These are phyloP conservation scores for Daedaleopsis sinensis DNA, from an alignment of 768 basidiomycete species.

Conservation along the genomic window DNA sequence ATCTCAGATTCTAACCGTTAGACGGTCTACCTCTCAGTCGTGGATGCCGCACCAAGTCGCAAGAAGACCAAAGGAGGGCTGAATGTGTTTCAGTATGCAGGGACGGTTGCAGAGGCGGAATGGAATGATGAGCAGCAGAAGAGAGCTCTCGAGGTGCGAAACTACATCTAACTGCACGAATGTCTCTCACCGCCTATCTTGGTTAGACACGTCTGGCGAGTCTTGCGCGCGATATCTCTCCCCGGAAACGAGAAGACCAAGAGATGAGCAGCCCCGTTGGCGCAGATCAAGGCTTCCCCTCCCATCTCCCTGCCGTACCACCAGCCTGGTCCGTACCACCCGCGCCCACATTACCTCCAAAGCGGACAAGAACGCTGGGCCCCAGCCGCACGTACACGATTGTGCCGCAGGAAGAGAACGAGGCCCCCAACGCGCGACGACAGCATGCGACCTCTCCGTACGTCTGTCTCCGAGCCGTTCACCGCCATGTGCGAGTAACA, in stretches of 20 bases:
- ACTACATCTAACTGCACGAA: not conserved
- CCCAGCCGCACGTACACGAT: constrained; percentile 27
- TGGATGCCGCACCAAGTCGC: constrained; percentile 39
- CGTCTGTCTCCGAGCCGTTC: constrained; percentile 3
- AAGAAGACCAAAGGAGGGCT: constrained; percentile 61
- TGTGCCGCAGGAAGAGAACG: constrained; percentile 19
- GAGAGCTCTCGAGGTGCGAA: constrained; percentile 62
- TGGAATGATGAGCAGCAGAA: constrained; percentile 66
- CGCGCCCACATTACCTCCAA: not conserved
- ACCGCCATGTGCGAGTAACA: too few species aligned
- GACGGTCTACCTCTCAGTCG: constrained; percentile 1
- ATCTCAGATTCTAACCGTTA: not conserved
- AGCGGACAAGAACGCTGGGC: constrained; percentile 4
- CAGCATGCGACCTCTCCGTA: constrained; percentile 29
- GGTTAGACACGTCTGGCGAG: constrained; percentile 2
- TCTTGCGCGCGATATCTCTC: not conserved
- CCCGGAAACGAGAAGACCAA: not conserved
- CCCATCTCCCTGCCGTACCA: not conserved
- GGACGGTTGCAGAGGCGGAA: constrained; percentile 69
- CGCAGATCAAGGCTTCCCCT: not conserved
- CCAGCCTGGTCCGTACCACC: not conserved
- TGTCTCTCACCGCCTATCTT: not conserved
- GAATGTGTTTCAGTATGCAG: constrained; percentile 80
- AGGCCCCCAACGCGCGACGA: constrained; percentile 1
- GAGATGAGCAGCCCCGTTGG: not conserved